Conservation (phyloP, 495 filamentous ascomycete species). For the Aspergillus hancockii region DNA sequence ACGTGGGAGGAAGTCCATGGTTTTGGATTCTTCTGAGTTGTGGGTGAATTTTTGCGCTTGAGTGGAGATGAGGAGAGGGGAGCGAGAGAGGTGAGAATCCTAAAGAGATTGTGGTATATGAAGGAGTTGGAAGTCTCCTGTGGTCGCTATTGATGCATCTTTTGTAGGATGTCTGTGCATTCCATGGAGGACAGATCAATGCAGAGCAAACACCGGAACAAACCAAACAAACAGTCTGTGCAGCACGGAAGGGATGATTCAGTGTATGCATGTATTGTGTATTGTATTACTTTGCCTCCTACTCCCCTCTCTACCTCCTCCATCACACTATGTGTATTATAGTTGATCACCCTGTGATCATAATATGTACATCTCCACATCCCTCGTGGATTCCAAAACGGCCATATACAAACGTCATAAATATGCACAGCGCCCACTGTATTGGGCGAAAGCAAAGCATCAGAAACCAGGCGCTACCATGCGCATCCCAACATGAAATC, state of each 20-base stretch:
- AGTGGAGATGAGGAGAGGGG: not conserved
- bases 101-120: not conserved
- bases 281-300: not conserved
- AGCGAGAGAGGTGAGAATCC: not conserved
- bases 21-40: too few species aligned
- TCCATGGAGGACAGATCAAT: not conserved
- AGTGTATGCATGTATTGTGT: not conserved
- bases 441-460: not conserved
- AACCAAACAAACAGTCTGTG: not conserved
- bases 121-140: not conserved
- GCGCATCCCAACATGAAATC: not conserved
- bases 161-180: not conserved
- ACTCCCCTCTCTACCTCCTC: not conserved
- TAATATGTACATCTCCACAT: not conserved
- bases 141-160: not conserved
- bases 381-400: not conserved
- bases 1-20: slow-evolving; percentile 32
- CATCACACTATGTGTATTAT: not conserved
- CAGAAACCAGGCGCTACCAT: not conserved
- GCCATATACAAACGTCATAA: slow-evolving; percentile 1
- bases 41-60: not conserved
- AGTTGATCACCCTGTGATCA: not conserved
- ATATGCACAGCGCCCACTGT: not conserved
- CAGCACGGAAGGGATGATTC: not conserved
- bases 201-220: not conserved